Conservation (phyloP, 2,329 filamentous ascomycete genomes). For the Botrytis squamosa region DNA sequence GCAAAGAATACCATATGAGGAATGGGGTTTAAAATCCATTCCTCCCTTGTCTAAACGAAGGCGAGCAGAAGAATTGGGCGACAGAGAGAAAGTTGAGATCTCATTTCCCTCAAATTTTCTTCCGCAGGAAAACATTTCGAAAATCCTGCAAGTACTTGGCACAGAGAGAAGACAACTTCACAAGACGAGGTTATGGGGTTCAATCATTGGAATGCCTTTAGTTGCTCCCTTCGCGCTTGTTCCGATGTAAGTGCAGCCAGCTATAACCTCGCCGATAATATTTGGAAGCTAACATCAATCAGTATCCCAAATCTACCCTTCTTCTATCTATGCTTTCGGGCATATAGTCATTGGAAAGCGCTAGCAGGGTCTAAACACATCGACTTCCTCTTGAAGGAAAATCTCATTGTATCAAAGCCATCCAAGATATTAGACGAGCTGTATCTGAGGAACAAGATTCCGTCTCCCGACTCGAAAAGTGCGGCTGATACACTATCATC, state of each 20-base stretch:
- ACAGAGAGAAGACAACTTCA: constrained; percentile 81
- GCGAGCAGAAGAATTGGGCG: constrained; percentile 61
- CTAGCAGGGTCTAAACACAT: constrained; percentile 81
- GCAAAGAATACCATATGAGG: constrained; percentile 87
- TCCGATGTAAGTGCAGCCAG: constrained; percentile 65
- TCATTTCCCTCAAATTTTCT: constrained; percentile 74
- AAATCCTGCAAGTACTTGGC: constrained; percentile 67
- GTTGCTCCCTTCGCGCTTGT: constrained; percentile 79
- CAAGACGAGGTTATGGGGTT: constrained; percentile 74
- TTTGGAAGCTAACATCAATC: constrained; percentile 15
- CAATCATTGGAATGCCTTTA: constrained; percentile 77
- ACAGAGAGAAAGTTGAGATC: constrained; percentile 66
- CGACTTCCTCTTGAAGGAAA: constrained; percentile 74
- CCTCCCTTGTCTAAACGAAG: constrained; percentile 72
- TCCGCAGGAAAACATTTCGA: constrained; percentile 58
- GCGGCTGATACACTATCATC: constrained; percentile 11
- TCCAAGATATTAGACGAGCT: constrained; percentile 70
- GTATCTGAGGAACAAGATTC: constrained; percentile 50
- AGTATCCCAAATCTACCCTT: constrained; percentile 93
- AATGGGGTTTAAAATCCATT: constrained; percentile 96
- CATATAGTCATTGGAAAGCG: constrained; percentile 90
- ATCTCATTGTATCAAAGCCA: constrained; percentile 64
- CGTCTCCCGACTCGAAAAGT: constrained; percentile 23
- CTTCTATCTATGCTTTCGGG: constrained; percentile 90
- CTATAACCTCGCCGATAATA: not conserved